Conservation (phyloP, 805 yeast species). For the Saccharomycopsis fermentans region DNA sequence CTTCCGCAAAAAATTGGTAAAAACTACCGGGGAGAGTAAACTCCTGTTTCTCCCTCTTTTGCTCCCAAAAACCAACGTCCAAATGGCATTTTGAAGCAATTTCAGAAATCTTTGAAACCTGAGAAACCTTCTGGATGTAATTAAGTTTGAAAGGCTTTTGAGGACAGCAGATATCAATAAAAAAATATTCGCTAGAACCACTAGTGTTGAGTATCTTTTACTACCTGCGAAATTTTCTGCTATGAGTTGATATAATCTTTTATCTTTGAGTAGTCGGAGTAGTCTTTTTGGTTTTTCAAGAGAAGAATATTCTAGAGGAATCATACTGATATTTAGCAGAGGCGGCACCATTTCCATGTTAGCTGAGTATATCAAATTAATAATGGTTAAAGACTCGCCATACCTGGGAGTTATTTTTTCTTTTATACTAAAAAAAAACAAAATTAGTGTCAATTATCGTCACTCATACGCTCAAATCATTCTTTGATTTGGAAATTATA, state of each 20-base stretch:
- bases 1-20: background rate
- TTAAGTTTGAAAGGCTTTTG: conserved; percentile 5
- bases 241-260: conserved; percentile 3
- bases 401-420: background rate
- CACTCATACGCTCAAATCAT: too few relatives aligned
- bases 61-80: background rate
- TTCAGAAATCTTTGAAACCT: conserved; percentile 2
- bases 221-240: conserved; percentile 11
- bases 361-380: background rate
- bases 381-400: background rate
- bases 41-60: background rate
- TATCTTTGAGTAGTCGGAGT: conserved; percentile 4
- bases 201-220: conserved; percentile 11
- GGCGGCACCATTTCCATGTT: background rate
- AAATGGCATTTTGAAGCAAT: conserved; percentile 3
- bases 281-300: background rate
- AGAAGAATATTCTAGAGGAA: background rate
- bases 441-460: background rate
- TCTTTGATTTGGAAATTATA: background rate
- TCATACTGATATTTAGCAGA: background rate
- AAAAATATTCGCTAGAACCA: conserved; percentile 11
- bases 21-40: background rate
- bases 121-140: conserved; percentile 4
- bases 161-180: conserved; percentile 10
- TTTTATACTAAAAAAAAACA: background rate